Percentiles rank a stretch among this genome's conserved stretches.
Evolutionary conservation across 1,139 yeast species (phyloP).

Genomic region (Suhomyces wounanorum): DNA sequence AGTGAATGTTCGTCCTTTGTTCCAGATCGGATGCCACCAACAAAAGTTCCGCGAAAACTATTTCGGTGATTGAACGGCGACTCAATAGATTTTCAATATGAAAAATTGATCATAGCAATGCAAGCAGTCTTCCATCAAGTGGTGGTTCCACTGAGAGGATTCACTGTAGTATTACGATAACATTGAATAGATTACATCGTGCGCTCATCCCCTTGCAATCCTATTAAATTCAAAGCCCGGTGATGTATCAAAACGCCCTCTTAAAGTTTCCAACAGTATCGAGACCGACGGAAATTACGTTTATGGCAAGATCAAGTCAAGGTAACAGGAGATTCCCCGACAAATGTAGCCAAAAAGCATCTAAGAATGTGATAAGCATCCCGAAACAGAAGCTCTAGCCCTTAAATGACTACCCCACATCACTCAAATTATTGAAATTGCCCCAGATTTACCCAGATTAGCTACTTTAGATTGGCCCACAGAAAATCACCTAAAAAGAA

Average conservation of each 20-base stretch:
- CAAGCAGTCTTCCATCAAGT: too few relatives aligned
- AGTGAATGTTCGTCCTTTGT: too few relatives aligned
- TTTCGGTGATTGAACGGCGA: too few relatives aligned
- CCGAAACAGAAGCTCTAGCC: not conserved
- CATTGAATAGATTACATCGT: too few relatives aligned
- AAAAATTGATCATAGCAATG: too few relatives aligned
- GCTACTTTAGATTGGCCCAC: not conserved
- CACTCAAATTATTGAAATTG: not conserved
- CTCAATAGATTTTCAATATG: too few relatives aligned
- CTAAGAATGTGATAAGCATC: not conserved
- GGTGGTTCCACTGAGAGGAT: too few relatives aligned
- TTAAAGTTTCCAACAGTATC: not conserved
- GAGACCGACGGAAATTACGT: not conserved
- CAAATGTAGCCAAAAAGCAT: not conserved
- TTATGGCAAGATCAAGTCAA: not conserved
- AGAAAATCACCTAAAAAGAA: not conserved
- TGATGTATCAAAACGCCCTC: not conserved
- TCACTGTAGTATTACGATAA: too few relatives aligned
- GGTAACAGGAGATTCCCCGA: not conserved
- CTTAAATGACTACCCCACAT: not conserved
- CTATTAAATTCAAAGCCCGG: too few relatives aligned
- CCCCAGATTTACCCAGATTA: not conserved
- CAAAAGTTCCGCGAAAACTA: too few relatives aligned
- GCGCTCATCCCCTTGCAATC: too few relatives aligned
- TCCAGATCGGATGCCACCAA: too few relatives aligned